A percentile compares a stretch with the other conserved stretches of the same genome.
Conservation (phyloP, 2,329 filamentous ascomycete genomes). For the Diaporthe vexans region DNA sequence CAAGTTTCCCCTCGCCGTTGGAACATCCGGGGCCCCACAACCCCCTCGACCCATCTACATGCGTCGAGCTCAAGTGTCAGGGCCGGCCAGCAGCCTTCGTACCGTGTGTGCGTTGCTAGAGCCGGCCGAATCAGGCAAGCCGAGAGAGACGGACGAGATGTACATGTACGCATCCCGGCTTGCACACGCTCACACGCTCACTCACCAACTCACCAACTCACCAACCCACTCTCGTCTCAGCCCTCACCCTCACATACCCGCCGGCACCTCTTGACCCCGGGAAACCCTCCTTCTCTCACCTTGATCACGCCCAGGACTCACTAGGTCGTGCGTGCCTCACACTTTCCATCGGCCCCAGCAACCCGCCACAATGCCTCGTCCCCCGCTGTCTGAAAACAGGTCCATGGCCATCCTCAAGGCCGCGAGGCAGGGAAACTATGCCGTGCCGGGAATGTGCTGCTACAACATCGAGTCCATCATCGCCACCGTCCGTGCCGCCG, state of each 20-base stretch:
- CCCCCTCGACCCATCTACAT: neutral
- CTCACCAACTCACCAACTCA: neutral
- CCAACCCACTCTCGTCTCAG: neutral
- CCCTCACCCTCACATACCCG: neutral
- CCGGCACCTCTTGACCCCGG: too few species aligned
- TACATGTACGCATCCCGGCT: neutral
- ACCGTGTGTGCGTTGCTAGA: neutral
- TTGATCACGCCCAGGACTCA: neutral
- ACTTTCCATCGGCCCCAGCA: neutral
- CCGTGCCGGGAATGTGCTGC: conserved; percentile 72
- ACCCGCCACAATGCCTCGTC: conserved; percentile 50
- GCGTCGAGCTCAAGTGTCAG: neutral
- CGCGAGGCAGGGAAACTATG: conserved; percentile 68
- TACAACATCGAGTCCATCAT: conserved; percentile 81
- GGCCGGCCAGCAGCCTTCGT: neutral
- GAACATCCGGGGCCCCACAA: conserved; percentile 13
- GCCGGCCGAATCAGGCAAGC: conserved; percentile 25
- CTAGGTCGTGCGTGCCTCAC: neutral
- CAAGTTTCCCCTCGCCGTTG: conserved; percentile 3
- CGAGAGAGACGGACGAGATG: conserved; percentile 1
- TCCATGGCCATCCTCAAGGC: conserved; percentile 70
- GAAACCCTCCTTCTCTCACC: neutral
- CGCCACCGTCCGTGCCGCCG: conserved; percentile 77
- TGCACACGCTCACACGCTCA: neutral
- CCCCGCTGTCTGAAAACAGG: conserved; percentile 61